Base-by-base conservation (phyloP, 2,329 filamentous ascomycete genomes). In the Dothidotthia symphoricarpi region DNA sequence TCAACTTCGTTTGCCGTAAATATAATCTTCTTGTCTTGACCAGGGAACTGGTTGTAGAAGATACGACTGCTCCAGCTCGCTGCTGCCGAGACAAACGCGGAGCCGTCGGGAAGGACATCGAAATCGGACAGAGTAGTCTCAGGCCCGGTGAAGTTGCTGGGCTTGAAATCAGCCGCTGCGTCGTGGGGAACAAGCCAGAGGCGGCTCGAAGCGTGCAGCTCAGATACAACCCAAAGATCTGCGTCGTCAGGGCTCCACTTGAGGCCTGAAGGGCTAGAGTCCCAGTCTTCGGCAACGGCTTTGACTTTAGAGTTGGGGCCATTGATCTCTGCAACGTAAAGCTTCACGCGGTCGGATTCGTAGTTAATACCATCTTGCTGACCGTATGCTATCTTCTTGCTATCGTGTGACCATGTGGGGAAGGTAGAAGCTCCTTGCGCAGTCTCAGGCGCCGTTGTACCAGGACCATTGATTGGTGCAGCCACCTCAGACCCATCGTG, bases 381-480 rank as follows among this genome's bases (percentile, higher is more conserved):
- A 83, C 90, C 93, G 63, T 93, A 95, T 3, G 81, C 87, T 16
- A 93, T 70, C 41, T 78, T 78, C 30, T 73, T 79, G 16, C 87
- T 85, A 57, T 86, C 77, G 3, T 82, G 81, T 3, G 86, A 90
- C 68, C 94, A 95, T 0, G 76, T 75, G 0, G 89, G 88, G 3
- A 69, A 69, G 17, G 71, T 71, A 11, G 76, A 80, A 54, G 87
- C 87, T n/a, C 86, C 86, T 69, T 77, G 31, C 61, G 40, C 16
- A 74, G 69, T 44, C 39, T 59, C 36, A 16, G 60, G 56, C 9
- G 58, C 56, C 10, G 45, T 53, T 4, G 51, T 55, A n/a, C 52
- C 54, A 15, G 63, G 63, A 2, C 63, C 63, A 13, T 63, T 63
- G 39, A 66, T 39, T 1, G 57, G 39, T 5, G 63, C 60, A 11